A percentile compares a stretch with the other conserved stretches of the same genome.
These are phyloP conservation scores for Corymbia calophylla DNA, from an alignment of 441 rosid species.

Conservation along the genomic window DNA sequence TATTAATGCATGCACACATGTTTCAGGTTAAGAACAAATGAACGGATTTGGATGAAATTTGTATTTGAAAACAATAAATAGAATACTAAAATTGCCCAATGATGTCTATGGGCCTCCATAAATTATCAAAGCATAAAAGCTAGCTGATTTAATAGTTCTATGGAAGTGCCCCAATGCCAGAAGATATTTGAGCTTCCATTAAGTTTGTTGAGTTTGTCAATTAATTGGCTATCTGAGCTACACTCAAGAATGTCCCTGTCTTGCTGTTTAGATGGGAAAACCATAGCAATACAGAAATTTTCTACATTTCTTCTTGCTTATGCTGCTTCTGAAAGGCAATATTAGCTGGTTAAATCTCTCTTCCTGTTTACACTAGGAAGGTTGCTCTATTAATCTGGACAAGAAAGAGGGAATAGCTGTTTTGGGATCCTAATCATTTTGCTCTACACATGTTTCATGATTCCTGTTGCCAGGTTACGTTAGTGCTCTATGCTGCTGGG, in stretches of 20 bases:
- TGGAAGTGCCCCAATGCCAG: neutral
- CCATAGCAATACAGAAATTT: neutral
- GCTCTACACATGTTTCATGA: neutral
- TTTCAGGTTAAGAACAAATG: neutral
- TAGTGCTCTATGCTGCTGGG: conserved; percentile 52
- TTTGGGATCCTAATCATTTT: neutral
- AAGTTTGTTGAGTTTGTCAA: neutral
- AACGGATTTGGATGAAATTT: neutral
- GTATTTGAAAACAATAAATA: neutral
- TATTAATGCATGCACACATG: neutral
- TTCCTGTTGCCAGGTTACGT: conserved; percentile 41
- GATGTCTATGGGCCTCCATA: neutral
- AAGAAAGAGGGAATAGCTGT: neutral
- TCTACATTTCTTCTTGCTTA: too few species aligned
- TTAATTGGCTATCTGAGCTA: neutral
- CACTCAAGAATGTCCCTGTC: neutral
- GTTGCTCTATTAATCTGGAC: neutral
- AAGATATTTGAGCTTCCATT: neutral
- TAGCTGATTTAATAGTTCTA: neutral
- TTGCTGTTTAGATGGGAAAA: too few species aligned
- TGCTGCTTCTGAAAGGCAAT: too few species aligned
- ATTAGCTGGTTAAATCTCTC: neutral
- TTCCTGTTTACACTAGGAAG: neutral
- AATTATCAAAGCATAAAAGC: neutral
- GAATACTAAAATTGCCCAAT: neutral